These are phyloP conservation scores for Zoysia japonica DNA, from an alignment of 176 grass and related monocot genomes.

Conservation along the genomic window DNA sequence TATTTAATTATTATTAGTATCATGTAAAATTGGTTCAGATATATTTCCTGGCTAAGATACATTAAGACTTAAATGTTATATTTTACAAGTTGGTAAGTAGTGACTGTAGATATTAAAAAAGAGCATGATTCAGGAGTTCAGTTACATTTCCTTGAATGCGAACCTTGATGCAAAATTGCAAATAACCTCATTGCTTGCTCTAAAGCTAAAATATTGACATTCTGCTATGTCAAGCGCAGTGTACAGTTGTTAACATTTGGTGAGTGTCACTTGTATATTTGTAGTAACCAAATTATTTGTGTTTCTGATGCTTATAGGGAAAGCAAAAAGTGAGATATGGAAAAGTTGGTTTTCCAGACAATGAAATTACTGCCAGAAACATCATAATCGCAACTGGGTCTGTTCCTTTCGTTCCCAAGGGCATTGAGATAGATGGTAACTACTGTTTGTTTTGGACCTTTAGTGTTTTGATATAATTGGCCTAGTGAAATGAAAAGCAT, in stretches of 20 bases:
- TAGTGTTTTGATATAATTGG: background rate
- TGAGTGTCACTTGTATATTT: background rate
- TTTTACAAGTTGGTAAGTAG: background rate
- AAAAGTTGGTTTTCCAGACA: constrained; percentile 68
- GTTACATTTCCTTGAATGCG: background rate
- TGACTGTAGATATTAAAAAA: background rate
- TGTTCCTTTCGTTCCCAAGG: constrained; percentile 77
- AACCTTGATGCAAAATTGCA: constrained; percentile 2
- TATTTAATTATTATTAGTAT: background rate
- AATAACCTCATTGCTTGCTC: constrained; percentile 9
- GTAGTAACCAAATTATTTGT: background rate
- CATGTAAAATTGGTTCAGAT: background rate
- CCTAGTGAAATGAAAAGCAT: constrained; percentile 7
- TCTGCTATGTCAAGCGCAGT: background rate
- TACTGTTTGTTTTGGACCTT: constrained; percentile 12
- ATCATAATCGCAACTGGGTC: constrained; percentile 80
- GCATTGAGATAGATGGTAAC: constrained; percentile 88
- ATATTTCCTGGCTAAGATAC: background rate
- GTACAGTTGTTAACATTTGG: background rate
- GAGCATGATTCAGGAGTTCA: background rate
- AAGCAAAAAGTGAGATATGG: constrained; percentile 71
- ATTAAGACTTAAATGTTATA: background rate
- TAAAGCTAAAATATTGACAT: background rate
- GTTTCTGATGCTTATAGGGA: constrained; percentile 38
- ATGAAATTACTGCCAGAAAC: constrained; percentile 70